phyloP scores from a whole-genome alignment of 768 basidiomycete species.

The Gloeopeniophorella convolvens region DNA sequence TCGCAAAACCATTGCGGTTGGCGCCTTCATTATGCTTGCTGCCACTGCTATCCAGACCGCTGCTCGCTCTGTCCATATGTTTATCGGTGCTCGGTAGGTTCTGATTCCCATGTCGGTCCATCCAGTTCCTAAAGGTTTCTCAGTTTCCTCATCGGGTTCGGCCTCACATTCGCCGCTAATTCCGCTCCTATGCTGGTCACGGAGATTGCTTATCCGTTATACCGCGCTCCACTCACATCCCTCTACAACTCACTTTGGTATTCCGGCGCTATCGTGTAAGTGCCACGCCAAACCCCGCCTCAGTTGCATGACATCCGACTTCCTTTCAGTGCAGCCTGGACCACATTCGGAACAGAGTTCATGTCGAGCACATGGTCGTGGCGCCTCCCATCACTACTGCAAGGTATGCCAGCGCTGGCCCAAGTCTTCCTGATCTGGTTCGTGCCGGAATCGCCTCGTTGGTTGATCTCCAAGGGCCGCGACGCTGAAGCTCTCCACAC shows the following conservation, averaged over 20 bases:
- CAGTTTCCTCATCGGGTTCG: constrained; percentile 38
- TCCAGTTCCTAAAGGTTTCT: not conserved
- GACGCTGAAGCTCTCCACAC: constrained; percentile 42
- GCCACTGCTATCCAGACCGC: constrained; percentile 35
- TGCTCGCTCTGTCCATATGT: constrained; percentile 36
- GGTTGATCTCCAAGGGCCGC: constrained; percentile 28
- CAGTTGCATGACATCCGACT: no score
- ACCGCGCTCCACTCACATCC: constrained; percentile 40
- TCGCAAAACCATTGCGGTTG: constrained; percentile 31
- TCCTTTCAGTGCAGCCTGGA: constrained; percentile 30
- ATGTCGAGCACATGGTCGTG: constrained; percentile 36
- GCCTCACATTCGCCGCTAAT: constrained; percentile 37
- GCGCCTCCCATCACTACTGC: constrained; percentile 38
- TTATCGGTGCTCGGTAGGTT: constrained; percentile 38
- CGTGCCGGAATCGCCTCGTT: constrained; percentile 35
- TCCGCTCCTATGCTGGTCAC: constrained; percentile 46
- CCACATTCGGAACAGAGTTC: constrained; percentile 39
- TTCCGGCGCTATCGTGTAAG: constrained; percentile 38
- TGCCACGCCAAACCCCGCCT: not conserved
- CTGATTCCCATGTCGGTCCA: not conserved
- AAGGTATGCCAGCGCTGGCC: constrained; percentile 29
- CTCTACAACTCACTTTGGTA: constrained; percentile 39
- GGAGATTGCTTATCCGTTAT: constrained; percentile 45
- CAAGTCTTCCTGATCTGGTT: constrained; percentile 36
- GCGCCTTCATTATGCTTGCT: constrained; percentile 34